Percentiles rank a stretch among this genome's conserved stretches.
Conservation (phyloP, 1,139 yeast species). For the Geotrichum cucujoidarum region DNA sequence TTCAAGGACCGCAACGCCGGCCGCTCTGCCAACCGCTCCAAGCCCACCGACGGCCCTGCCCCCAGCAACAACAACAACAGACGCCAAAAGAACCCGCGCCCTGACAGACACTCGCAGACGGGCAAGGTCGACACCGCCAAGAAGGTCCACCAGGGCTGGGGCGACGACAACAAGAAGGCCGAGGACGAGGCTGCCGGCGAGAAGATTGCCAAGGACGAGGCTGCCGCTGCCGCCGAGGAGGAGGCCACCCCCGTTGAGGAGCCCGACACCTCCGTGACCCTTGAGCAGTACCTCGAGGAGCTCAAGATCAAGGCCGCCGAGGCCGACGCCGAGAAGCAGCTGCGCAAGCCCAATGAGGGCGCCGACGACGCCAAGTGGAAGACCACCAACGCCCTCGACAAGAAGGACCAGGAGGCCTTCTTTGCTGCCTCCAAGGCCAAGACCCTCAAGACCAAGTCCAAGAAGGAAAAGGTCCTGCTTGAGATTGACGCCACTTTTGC, state of each 20-base stretch:
- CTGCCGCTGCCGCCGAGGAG: constrained; percentile 39
- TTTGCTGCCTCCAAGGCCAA: constrained; percentile 49
- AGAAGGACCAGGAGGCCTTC: constrained; percentile 45
- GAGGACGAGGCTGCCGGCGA: constrained; percentile 63
- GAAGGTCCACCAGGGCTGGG: constrained; percentile 84
- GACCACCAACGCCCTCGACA: constrained; percentile 29
- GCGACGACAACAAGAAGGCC: constrained; percentile 54
- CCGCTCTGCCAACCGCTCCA: constrained; percentile 59
- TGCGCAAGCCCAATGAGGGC: constrained; percentile 59
- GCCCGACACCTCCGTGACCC: constrained; percentile 46
- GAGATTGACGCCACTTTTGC: constrained; percentile 55
- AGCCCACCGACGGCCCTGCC: constrained; percentile 54
- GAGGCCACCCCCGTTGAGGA: constrained; percentile 37
- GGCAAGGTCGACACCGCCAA: constrained; percentile 80
- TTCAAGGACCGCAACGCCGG: constrained; percentile 65
- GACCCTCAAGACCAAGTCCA: constrained; percentile 45
- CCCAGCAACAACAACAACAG: constrained; percentile 42
- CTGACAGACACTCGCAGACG: constrained; percentile 76
- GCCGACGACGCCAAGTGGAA: constrained; percentile 51
- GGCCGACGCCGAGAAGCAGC: constrained; percentile 38
- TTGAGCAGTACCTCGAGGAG: constrained; percentile 70
- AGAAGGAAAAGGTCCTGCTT: constrained; percentile 62
- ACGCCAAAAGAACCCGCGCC: constrained; percentile 54
- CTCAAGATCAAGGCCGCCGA: constrained; percentile 42
- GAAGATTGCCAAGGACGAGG: constrained; percentile 53